A percentile compares a stretch with the other conserved stretches of the same genome.
These are phyloP conservation scores for Fonsecaea pedrosoi DNA, from an alignment of 2,329 filamentous ascomycete species.

Conservation along the genomic window DNA sequence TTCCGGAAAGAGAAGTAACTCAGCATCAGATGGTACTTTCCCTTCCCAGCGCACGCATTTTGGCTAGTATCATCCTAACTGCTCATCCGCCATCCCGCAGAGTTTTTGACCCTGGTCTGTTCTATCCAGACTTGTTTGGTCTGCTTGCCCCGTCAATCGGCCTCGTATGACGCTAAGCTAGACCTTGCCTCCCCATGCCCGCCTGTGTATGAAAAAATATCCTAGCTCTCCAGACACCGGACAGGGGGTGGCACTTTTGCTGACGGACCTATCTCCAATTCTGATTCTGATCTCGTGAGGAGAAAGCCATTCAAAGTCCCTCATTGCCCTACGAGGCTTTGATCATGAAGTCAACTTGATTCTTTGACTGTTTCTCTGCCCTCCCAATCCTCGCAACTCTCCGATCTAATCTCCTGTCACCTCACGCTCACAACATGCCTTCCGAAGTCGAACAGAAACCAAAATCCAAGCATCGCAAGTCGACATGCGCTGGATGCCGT, in stretches of 20 bases:
- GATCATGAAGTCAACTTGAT: constrained; percentile 19
- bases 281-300: constrained; percentile 23
- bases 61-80: constrained; percentile 10
- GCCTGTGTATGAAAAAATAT: constrained; percentile 23
- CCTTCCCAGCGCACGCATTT: constrained; percentile 9
- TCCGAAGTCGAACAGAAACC: constrained; percentile 34
- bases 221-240: constrained; percentile 10
- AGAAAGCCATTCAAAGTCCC: constrained; percentile 26
- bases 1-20: constrained; percentile 25
- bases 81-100: constrained; percentile 16
- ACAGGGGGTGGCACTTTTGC: constrained; percentile 17
- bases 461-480: constrained; percentile 40
- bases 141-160: constrained; percentile 17
- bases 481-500: constrained; percentile 39
- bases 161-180: constrained; percentile 23
- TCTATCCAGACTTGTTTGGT: constrained; percentile 6
- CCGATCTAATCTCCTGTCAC: neutral
- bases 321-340: constrained; percentile 29
- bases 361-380: neutral
- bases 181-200: constrained; percentile 7
- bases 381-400: constrained; percentile 7
- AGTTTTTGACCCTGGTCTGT: constrained; percentile 7
- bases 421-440: constrained; percentile 22
- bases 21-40: constrained; percentile 13
- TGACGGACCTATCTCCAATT: constrained; percentile 29